Conservation (phyloP, 192 early-diverging fungal genomes). For the Obelidium mucronatum region DNA sequence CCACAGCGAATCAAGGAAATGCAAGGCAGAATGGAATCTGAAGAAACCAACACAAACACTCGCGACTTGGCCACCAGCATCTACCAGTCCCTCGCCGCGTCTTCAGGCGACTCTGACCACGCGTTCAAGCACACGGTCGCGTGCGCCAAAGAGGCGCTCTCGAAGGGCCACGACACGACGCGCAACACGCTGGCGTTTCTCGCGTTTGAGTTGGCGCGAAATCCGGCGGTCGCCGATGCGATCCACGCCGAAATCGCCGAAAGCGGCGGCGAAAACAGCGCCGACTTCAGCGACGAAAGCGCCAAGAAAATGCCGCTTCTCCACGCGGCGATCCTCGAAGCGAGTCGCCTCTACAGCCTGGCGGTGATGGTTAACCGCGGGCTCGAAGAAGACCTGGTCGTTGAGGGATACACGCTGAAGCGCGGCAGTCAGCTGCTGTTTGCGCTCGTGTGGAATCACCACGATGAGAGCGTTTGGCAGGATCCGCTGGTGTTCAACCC, state of each 20-base stretch:
- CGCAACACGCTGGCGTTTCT: slow-evolving; percentile 20
- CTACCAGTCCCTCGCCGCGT: neutral
- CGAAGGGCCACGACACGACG: slow-evolving; percentile 5
- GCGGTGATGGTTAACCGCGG: neutral
- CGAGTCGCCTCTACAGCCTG: neutral
- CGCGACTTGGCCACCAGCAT: too few species aligned
- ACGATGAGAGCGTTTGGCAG: neutral
- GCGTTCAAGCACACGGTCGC: neutral
- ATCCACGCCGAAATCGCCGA: slow-evolving; percentile 1
- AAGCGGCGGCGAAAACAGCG: neutral
- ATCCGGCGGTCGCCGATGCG: neutral
- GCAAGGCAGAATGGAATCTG: too few species aligned
- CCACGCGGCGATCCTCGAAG: slow-evolving; percentile 10
- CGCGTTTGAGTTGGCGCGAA: neutral
- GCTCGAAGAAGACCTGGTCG: neutral
- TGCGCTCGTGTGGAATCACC: neutral
- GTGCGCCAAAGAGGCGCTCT: neutral
- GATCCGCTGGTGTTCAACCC: slow-evolving; percentile 11
- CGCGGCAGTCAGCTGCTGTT: neutral
- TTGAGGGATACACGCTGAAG: neutral
- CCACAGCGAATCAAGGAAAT: too few species aligned
- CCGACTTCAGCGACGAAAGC: neutral
- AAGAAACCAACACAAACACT: neutral
- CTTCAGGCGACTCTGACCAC: neutral
- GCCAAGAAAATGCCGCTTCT: neutral